Evolutionary conservation across 805 yeast genomes (phyloP), one percentile per base, ranked within the genome.

Genomic region (Peterozyma toletana): DNA sequence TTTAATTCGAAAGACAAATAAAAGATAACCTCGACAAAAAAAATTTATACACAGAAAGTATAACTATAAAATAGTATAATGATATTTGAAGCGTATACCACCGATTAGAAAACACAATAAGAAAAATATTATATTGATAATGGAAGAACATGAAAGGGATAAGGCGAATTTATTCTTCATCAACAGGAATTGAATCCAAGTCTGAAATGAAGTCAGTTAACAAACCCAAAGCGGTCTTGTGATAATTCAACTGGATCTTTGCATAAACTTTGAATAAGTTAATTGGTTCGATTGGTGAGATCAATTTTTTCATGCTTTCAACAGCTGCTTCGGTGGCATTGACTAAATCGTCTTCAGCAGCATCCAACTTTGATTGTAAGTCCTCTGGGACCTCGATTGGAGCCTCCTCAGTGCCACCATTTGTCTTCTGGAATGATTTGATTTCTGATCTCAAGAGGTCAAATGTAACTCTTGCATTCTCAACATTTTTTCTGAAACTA

Each of bases 321-420:
- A 84, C 93, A 0, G 95, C 93, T 27, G 73, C 66, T 45, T 84
- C 83, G 3, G 89, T 85, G 21, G 88, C 86, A 51, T 80, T 76
- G 33, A 86, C 93, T 50, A 86, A 75, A 49, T 83, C 91, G 57
- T 86, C 95, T 61, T 86, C 95, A 48, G 70, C 70, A 14, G 66
- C 58, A 47, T 78, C 80, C 51, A 77, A 64, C 43, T 74, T 77
- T 50, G 70, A 72, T 48, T 68, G 66, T 50, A 80, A 70, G 36
- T 66, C 68, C 42, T 77, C 84, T 16, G 78, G 59, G 37, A 73
- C 62, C 37, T 69, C 70, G 11, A 59, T 65, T 21, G 60, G 48
- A 35, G 57, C 57, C 37, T 67, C 67, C 35, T 65, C 70, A 29
- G 50, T 42, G 9, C 45, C 45, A 40, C 56, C 64, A 29, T 11